A percentile compares a stretch with the other conserved stretches of the same genome.
Conservation (phyloP, 257 asterid species). For the Fraxinus anomala region DNA sequence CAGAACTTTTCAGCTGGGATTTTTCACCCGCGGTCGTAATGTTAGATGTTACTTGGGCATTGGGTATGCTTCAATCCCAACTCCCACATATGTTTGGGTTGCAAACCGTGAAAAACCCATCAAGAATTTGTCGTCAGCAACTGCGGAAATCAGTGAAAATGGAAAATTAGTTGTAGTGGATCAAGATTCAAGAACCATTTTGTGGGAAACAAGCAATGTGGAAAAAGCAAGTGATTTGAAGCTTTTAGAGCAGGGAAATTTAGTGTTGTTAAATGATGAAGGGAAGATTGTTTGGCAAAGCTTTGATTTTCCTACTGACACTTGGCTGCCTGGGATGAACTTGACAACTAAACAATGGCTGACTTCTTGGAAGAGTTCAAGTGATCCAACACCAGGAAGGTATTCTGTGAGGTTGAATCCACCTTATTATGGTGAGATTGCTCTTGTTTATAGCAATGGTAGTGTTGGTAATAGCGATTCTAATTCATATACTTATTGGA, state of each 20-base stretch:
- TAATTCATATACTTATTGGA: constrained; percentile 50
- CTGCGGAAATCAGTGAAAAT: constrained; percentile 44
- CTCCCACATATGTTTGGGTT: constrained; percentile 70
- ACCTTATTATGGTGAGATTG: constrained; percentile 65
- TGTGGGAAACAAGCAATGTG: constrained; percentile 57
- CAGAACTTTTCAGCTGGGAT: constrained; percentile 56
- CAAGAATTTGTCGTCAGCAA: constrained; percentile 43
- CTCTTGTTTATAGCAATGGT: constrained; percentile 44
- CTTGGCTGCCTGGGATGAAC: constrained; percentile 83
- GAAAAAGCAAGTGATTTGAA: constrained; percentile 43
- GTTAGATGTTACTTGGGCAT: constrained; percentile 70
- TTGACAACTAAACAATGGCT: constrained; percentile 49
- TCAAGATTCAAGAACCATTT: constrained; percentile 34
- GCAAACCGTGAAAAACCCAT: constrained; percentile 72
- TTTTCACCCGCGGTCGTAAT: constrained; percentile 52
- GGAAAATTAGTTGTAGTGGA: constrained; percentile 55
- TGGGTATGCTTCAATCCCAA: constrained; percentile 70
- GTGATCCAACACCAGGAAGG: constrained; percentile 67
- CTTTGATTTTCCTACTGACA: constrained; percentile 77
- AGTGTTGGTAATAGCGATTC: constrained; percentile 24
- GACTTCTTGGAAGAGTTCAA: constrained; percentile 65
- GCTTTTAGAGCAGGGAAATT: constrained; percentile 66
- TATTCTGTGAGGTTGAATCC: constrained; percentile 62
- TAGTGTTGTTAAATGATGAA: constrained; percentile 42
- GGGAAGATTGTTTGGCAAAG: constrained; percentile 68